These are phyloP conservation scores for Coccomyxa sp. DNA, from an alignment of 139 green algal species.

Conservation along the genomic window DNA sequence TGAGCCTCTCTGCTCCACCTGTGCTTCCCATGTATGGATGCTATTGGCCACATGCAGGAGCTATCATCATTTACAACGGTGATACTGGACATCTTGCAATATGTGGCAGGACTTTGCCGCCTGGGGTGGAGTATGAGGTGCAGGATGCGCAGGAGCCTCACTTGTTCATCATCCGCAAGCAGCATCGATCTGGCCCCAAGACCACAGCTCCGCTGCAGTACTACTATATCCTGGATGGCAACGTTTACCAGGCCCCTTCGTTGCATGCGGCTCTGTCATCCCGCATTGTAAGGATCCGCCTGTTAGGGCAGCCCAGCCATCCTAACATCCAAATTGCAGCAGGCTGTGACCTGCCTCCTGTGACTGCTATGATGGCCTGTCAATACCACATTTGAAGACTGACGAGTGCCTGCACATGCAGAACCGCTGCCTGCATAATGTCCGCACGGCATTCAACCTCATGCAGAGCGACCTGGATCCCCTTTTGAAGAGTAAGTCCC, in stretches of 20 bases:
- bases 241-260: slow-evolving; percentile 73
- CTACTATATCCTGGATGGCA: slow-evolving; percentile 81
- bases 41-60: background rate
- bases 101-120: slow-evolving; percentile 8
- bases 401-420: slow-evolving; percentile 10
- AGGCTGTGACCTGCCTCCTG: background rate
- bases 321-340: background rate
- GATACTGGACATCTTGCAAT: background rate
- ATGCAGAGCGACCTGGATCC: slow-evolving; percentile 54
- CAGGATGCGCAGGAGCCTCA: slow-evolving; percentile 60
- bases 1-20: background rate
- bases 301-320: background rate
- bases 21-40: background rate
- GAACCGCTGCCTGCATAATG: slow-evolving; percentile 38
- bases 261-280: slow-evolving; percentile 61
- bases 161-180: slow-evolving; percentile 82
- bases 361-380: background rate
- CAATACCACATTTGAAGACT: background rate
- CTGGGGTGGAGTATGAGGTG: slow-evolving; percentile 68
- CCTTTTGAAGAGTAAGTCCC: slow-evolving; percentile 16
- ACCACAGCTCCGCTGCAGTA: slow-evolving; percentile 21
- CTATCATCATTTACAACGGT: background rate
- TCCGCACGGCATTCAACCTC: slow-evolving; percentile 38
- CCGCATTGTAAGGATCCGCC: slow-evolving; percentile 34
- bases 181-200: slow-evolving; percentile 32